A percentile compares a stretch with the other conserved stretches of the same genome.
Evolutionary conservation across 352 stramenopile genomes (phyloP).

Genomic region (Thraustotheca clavata): DNA sequence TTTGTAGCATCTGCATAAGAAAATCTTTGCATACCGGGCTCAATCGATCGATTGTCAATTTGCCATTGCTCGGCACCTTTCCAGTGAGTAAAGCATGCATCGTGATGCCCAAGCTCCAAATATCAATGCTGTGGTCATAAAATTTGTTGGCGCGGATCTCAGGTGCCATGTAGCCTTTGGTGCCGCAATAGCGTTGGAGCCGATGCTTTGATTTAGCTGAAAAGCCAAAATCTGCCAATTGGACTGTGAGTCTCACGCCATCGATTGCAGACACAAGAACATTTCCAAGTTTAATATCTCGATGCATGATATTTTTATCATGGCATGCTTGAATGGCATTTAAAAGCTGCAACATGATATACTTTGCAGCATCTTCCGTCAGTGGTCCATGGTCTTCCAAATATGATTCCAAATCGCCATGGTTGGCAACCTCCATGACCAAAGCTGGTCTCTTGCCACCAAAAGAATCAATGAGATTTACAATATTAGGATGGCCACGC

Average conservation of each 20-base stretch:
- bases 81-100: no score
- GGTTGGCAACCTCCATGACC: not conserved
- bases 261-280: slow-evolving; percentile 24
- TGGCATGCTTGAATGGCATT: slow-evolving; percentile 56
- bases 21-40: no score
- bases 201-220: slow-evolving; percentile 40
- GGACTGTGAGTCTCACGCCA: no score
- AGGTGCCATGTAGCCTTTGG: slow-evolving; percentile 59
- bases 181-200: slow-evolving; percentile 55
- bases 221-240: slow-evolving; percentile 68
- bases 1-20: no score
- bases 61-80: no score
- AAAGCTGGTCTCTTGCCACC: not conserved
- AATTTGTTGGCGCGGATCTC: slow-evolving; percentile 45
- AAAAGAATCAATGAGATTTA: not conserved
- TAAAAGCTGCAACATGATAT: slow-evolving; percentile 52
- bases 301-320: slow-evolving; percentile 49
- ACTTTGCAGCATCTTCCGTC: slow-evolving; percentile 36
- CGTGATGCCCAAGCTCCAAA: slow-evolving; percentile 65
- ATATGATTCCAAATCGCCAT: not conserved
- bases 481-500: not conserved
- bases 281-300: slow-evolving; percentile 73
- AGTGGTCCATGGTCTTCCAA: slow-evolving; percentile 23
- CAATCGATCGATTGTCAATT: no score
- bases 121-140: slow-evolving; percentile 62